Evolutionary conservation across 345 rosid species (phyloP), one percentile per base, ranked within the genome.

Genomic region (Mercurialis annua): DNA sequence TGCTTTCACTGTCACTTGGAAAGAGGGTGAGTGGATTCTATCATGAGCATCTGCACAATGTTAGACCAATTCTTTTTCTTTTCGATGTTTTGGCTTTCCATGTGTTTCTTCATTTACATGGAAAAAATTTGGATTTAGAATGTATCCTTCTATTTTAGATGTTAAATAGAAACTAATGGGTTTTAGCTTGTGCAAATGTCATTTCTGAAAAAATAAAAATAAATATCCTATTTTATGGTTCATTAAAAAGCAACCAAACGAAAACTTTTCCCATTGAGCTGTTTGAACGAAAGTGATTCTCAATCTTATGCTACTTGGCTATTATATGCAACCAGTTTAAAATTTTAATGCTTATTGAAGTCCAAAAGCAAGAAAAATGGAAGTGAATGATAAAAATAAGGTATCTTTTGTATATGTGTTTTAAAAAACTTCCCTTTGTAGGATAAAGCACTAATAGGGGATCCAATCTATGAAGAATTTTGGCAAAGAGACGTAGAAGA

Each of bases 401-500:
- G 51, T 49, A 18, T 15, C 4, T 14, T 38, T 24, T 43, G 60
- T 23, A 17, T 21, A 55, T 5, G 42, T 57, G 16, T 70, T 59
- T 26, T 20, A 76, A 18, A 40, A 51, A 14, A 51, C 24, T 40
- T 23, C 27, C 26, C 51, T 52, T 47, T 53, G 4, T 51, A 87
- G 93, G 93, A 87, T 56, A 82, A 72, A 79, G 87, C 90, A 38
- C 67, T 87, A 71, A 76, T 87, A 16, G 84, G 83, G 78, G 93
- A 85, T 55, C 93, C 93, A 44, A 65, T 87, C 70, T 71, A 85
- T 62, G 87, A 84, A 73, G 93, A 85, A 65, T 84, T 83, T 77
- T 85, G 87, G 90, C 90, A 84, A 64, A 87, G 93, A 71, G 90
- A 87, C 71, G 84, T 85, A 31, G 93, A 85, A 70, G 93, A 87